phyloP scores from a whole-genome alignment of 495 filamentous ascomycete genomes.

The Filosporella fistucella region DNA sequence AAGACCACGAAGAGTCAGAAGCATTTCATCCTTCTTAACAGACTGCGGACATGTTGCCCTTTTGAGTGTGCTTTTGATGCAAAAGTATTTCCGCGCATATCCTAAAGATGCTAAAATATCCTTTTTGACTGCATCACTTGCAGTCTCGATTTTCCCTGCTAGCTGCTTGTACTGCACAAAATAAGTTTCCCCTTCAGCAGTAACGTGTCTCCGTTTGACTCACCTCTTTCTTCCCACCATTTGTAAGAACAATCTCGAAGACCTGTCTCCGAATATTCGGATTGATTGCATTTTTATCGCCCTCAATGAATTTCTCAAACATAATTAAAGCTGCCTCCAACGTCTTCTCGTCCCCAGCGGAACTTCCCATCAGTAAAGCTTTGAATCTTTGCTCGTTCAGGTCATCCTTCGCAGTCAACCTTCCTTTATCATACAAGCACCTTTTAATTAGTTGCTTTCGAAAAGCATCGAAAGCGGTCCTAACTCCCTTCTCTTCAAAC shows the following conservation, averaged over 20 bases:
- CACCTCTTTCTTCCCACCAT: conserved; percentile 60
- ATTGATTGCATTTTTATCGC: conserved; percentile 57
- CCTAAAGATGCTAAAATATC: not conserved
- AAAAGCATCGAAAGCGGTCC: not conserved
- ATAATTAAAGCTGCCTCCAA: conserved; percentile 57
- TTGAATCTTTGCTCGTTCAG: conserved; percentile 46
- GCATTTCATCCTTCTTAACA: not conserved
- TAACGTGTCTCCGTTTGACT: too few species aligned
- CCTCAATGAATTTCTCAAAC: conserved; percentile 57
- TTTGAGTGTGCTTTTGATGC: not conserved
- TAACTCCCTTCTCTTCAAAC: not conserved
- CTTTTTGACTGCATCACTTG: not conserved
- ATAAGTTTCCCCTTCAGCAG: too few species aligned
- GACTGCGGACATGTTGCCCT: not conserved
- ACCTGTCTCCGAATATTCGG: conserved; percentile 62
- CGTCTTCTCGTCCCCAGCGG: conserved; percentile 55
- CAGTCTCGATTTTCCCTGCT: not conserved
- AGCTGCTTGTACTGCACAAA: conserved; percentile 54
- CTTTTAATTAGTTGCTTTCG: not conserved
- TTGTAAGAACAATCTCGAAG: conserved; percentile 56
- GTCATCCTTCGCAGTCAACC: not conserved
- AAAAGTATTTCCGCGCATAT: not conserved
- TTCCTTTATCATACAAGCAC: not conserved
- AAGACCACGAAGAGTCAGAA: not conserved
- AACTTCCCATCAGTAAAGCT: conserved; percentile 56